Evolutionary conservation across 306 rosid species (phyloP).

Genomic region (Quercus ilex): DNA sequence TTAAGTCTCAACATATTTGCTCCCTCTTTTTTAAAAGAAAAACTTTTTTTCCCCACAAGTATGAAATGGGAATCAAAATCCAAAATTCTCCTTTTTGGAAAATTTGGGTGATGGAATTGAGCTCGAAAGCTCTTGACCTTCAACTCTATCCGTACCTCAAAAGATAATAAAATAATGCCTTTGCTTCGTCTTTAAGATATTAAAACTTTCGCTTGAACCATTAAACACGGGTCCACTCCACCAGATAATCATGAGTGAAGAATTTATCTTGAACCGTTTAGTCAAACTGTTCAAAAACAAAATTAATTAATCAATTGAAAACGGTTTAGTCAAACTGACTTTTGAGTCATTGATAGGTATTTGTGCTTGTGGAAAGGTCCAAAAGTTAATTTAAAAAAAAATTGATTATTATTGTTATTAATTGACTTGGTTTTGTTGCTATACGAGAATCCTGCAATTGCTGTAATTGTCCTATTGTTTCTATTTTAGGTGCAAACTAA

Average conservation of each 20-base stretch:
- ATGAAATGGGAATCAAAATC: too few species aligned
- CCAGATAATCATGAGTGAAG: neutral
- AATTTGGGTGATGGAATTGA: too few species aligned
- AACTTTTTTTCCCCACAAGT: too few species aligned
- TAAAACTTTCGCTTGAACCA: neutral
- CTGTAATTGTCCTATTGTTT: too few species aligned
- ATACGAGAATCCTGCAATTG: too few species aligned
- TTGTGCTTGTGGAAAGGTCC: conserved; percentile 10
- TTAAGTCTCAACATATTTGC: too few species aligned
- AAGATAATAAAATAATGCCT: neutral
- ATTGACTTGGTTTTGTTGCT: neutral
- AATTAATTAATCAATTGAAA: too few species aligned
- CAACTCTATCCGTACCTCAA: neutral
- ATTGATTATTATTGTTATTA: neutral
- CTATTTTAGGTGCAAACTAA: too few species aligned
- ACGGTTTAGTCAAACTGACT: neutral
- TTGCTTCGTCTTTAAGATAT: conserved; percentile 17
- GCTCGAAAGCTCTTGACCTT: too few species aligned
- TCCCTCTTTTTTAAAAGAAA: too few species aligned
- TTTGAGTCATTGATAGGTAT: neutral
- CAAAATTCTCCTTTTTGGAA: too few species aligned
- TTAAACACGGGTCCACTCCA: conserved; percentile 14
- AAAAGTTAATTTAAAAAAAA: neutral
- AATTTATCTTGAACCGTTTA: neutral
- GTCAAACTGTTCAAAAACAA: neutral